Evolutionary conservation across 441 rosid genomes (phyloP).

Genomic region (Pelargonium citronellum): DNA sequence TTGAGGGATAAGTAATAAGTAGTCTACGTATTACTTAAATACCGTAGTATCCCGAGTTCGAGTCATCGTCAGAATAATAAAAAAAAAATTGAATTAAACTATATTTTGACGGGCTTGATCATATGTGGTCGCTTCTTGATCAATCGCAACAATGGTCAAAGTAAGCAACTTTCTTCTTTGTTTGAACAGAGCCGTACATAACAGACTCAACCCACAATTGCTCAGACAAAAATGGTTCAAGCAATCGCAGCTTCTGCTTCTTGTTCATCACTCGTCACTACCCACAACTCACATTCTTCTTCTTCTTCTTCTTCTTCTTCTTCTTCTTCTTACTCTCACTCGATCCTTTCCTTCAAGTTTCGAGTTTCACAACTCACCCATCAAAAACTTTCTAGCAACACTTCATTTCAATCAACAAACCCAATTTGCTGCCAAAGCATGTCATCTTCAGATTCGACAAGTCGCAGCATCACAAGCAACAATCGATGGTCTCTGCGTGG

Average conservation of each 20-base stretch:
- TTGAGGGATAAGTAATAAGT: accelerated
- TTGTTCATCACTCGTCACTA: neutral
- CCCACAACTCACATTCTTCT: neutral
- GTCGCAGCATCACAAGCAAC: neutral
- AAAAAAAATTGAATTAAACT: no score
- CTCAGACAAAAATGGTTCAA: neutral
- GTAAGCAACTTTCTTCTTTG: neutral
- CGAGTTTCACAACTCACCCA: neutral
- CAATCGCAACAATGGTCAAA: neutral
- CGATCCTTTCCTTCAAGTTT: constrained; percentile 5
- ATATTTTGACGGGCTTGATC: no score
- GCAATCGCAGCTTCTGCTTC: constrained; percentile 1
- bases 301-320: constrained; percentile 15
- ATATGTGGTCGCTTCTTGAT: no score
- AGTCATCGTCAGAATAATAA: no score
- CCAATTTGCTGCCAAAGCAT: constrained; percentile 4
- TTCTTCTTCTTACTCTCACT: constrained; percentile 3
- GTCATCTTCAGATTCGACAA: constrained; percentile 2
- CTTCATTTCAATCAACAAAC: neutral
- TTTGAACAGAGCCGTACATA: no score
- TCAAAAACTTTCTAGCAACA: neutral
- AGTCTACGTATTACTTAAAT: no score
- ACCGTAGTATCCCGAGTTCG: no score
- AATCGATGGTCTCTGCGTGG: constrained; percentile 57
- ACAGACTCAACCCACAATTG: neutral